phyloP scores from a whole-genome alignment of 108 stramenopile genomes.

The Aureococcus anophagefferens region DNA sequence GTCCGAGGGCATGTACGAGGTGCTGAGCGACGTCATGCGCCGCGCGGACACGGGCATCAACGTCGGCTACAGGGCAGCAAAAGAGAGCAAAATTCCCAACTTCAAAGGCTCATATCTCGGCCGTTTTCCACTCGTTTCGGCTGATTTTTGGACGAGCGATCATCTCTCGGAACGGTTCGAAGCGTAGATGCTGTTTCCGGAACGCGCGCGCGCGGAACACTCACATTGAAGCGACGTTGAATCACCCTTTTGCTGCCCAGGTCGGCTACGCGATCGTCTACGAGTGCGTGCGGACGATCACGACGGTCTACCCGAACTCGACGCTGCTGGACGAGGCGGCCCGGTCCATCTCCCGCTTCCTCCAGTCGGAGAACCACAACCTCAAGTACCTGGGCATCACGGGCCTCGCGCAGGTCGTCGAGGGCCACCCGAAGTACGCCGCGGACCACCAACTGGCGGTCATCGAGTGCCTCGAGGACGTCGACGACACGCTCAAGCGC shows the following conservation, averaged over 20 bases:
- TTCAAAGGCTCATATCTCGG: too few species aligned
- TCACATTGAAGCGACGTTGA: too few species aligned
- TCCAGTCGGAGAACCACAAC: conserved; percentile 81
- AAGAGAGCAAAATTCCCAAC: too few species aligned
- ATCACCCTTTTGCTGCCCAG: too few species aligned
- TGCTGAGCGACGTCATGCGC: conserved; percentile 79
- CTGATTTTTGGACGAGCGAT: too few species aligned
- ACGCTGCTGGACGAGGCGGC: conserved; percentile 88
- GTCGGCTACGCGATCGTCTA: conserved; percentile 95
- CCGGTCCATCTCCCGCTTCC: conserved; percentile 78
- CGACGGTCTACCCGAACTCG: conserved; percentile 91
- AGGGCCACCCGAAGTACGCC: conserved; percentile 88
- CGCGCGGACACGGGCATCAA: conserved; percentile 97
- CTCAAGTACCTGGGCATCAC: conserved; percentile 94
- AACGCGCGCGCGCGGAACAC: too few species aligned
- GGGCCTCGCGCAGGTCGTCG: conserved; percentile 87
- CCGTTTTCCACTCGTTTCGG: too few species aligned
- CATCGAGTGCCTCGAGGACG: conserved; percentile 97
- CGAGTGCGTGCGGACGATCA: conserved; percentile 88
- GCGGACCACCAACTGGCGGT: conserved; percentile 95
- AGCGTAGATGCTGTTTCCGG: too few species aligned
- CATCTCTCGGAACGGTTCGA: too few species aligned
- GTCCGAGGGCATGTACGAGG: conserved; percentile 91
- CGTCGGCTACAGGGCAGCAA: too few species aligned
- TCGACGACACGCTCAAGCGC: conserved; percentile 92